Evolutionary conservation across 2,329 filamentous ascomycete genomes (phyloP).

Genomic region (Diatrype stigma): DNA sequence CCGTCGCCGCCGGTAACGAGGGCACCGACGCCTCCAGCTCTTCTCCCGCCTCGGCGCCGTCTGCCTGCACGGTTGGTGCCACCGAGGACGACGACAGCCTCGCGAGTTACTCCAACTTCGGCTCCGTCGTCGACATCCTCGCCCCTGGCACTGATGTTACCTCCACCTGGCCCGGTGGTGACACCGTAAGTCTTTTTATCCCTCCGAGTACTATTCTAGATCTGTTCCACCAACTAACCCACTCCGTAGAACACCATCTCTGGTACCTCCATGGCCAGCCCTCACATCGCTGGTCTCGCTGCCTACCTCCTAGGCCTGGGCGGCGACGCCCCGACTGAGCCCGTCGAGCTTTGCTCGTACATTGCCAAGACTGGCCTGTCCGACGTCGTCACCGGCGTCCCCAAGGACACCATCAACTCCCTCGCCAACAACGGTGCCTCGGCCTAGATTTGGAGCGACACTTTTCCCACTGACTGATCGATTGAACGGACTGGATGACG

Average conservation of each 20-base stretch:
- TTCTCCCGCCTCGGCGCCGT: constrained; percentile 14
- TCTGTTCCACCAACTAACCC: background rate
- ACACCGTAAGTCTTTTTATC: background rate
- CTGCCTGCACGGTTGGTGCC: constrained; percentile 18
- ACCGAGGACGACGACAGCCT: constrained; percentile 6
- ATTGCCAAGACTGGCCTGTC: background rate
- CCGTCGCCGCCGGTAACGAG: constrained; percentile 17
- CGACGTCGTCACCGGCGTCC: background rate
- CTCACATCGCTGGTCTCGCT: constrained; percentile 5
- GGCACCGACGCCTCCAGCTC: constrained; percentile 13
- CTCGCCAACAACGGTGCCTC: constrained; percentile 3
- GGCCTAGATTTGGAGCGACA: background rate
- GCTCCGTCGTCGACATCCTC: constrained; percentile 11
- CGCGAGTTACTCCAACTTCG: constrained; percentile 16
- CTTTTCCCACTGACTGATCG: background rate
- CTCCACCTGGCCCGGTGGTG: background rate
- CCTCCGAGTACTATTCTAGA: too few relatives aligned
- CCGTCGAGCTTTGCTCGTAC: background rate
- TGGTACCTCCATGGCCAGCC: background rate
- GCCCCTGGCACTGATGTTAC: constrained; percentile 12
- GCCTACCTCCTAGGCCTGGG: constrained; percentile 4
- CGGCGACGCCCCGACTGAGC: background rate
- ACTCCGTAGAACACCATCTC: constrained; percentile 1
- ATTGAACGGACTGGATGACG: too few relatives aligned
- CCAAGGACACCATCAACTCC: background rate